Conservation (phyloP, 345 rosid species). For the Aquilaria sinensis region DNA sequence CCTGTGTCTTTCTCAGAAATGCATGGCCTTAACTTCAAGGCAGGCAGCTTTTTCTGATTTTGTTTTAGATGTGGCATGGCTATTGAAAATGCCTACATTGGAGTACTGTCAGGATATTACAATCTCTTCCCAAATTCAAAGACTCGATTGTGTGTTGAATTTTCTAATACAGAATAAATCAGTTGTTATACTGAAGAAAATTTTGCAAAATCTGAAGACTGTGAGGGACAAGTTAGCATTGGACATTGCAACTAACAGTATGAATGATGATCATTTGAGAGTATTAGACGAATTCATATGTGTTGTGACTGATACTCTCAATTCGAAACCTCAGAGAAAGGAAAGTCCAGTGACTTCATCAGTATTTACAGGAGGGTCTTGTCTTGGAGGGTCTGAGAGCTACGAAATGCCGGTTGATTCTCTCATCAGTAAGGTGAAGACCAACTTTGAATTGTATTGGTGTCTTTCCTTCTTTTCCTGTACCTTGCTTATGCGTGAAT, state of each 20-base stretch:
- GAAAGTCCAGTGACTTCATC: conserved; percentile 10
- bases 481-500: no score
- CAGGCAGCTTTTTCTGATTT: conserved; percentile 56
- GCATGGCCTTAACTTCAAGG: conserved; percentile 34
- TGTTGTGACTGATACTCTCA: conserved; percentile 15
- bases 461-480: no score
- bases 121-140: conserved; percentile 56
- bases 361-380: no score
- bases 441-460: conserved; percentile 8
- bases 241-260: conserved; percentile 5
- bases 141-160: conserved; percentile 47
- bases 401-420: no score
- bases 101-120: conserved; percentile 36
- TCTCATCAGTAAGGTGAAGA: not conserved
- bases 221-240: no score
- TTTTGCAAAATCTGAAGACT: conserved; percentile 44
- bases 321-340: conserved; percentile 23
- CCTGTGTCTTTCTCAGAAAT: conserved; percentile 24
- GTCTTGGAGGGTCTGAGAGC: no score
- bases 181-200: conserved; percentile 42
- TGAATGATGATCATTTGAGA: conserved; percentile 29
- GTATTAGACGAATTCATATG: no score
- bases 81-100: conserved; percentile 53
- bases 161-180: conserved; percentile 54
- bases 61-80: conserved; percentile 80